Evolutionary conservation across 2,329 filamentous ascomycete species (phyloP), one percentile per base, ranked within the genome.

Genomic region (Diaporthe helianthi): DNA sequence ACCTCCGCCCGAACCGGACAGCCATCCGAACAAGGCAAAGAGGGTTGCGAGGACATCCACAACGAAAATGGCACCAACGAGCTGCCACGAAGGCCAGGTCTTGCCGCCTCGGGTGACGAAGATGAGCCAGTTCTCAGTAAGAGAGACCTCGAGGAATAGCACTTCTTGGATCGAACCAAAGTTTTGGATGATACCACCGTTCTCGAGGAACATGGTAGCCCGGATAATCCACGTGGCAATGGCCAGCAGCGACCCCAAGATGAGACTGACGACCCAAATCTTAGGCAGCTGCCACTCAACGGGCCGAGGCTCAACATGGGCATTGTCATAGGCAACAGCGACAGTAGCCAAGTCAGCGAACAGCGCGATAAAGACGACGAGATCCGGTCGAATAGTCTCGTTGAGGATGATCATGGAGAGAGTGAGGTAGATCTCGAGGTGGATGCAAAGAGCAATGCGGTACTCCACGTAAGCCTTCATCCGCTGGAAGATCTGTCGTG

Each of bases 221-320:
- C 91, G 91, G 73, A 93, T 82, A 76, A 93, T 83, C 91, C 91
- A 93, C 75, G 91, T 93, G 71, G 84, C 91, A 53, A 87, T 77
- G 67, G 91, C 91, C 51, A 93, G 89, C 53, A 93, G 81, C 41
- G 87, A 73, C 79, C 91, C 91, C 63, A 93, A 86, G 70, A 91
- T 82, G 73, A 91, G 83, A 72, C 87, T 90, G 76, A 93, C 92
- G 73, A 93, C 86, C 91, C 91, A 93, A 78, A 93, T 93, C 86
- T 93, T 93, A 73, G 91, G 90, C 73, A 93, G 79, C 82, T 93
- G 91, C 91, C 91, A 93, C 80, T 93, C 91, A 75, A 93, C 91
- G 17, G 91, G 91, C 47, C 91, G 89, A 71, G 85, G 85, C 77
- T 93, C 91, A 75, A 89, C 92, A 82, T 92, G 89, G 55, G 91